Evolutionary conservation across 1,284 basidiomycete genomes (phyloP).

Genomic region (Agaricales sp.): DNA sequence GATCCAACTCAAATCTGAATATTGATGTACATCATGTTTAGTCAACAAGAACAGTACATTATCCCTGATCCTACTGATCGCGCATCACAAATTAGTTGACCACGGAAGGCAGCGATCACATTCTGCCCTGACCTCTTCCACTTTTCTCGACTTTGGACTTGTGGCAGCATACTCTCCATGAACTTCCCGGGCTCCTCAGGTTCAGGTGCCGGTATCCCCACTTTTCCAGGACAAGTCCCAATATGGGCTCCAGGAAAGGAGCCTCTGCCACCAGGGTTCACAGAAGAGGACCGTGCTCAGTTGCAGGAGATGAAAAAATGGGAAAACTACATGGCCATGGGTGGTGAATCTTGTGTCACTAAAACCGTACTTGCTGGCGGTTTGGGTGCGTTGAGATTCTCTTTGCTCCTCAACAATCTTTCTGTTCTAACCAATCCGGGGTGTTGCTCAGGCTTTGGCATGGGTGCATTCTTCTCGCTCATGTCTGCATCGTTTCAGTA

Average conservation of each 20-base stretch:
- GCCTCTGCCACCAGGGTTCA: slow-evolving; percentile 54
- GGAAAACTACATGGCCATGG: slow-evolving; percentile 56
- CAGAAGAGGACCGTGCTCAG: slow-evolving; percentile 69
- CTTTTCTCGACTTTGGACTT: too few species aligned
- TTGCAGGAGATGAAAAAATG: slow-evolving; percentile 66
- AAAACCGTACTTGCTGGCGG: slow-evolving; percentile 77
- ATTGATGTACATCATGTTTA: too few species aligned
- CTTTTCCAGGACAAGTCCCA: slow-evolving; percentile 30
- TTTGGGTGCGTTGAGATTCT: slow-evolving; percentile 43
- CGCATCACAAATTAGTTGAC: too few species aligned
- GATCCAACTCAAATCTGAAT: too few species aligned
- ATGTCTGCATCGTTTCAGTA: slow-evolving; percentile 95
- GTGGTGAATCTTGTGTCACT: slow-evolving; percentile 77
- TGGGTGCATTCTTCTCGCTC: slow-evolving; percentile 93
- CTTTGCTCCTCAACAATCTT: slow-evolving; percentile 6
- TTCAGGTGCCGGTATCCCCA: too few species aligned
- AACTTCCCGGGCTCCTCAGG: too few species aligned
- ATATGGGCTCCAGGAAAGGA: slow-evolving; percentile 48
- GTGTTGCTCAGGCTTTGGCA: slow-evolving; percentile 64
- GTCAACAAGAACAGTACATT: too few species aligned
- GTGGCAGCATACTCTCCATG: too few species aligned
- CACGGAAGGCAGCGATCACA: too few species aligned
- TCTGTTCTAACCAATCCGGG: slow-evolving; percentile 11
- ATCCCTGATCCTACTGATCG: too few species aligned
- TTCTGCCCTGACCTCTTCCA: too few species aligned